Conservation (phyloP, 176 grass and related monocot species). For the Puccinellia tenuiflora region DNA sequence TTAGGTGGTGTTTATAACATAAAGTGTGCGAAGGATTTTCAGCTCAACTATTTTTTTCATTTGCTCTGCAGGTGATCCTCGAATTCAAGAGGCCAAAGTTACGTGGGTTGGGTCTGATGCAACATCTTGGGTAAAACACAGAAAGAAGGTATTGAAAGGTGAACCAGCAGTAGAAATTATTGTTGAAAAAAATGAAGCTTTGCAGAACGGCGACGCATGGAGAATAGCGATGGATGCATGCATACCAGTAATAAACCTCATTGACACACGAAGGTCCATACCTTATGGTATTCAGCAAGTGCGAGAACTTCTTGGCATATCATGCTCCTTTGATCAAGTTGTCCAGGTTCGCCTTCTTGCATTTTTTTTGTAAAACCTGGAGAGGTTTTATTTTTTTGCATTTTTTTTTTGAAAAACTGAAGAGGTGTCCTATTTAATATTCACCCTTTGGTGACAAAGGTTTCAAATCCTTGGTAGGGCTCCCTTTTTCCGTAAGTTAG, state of each 20-base stretch:
- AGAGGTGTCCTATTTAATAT: not conserved
- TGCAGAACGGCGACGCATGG: conserved; percentile 74
- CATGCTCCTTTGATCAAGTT: conserved; percentile 94
- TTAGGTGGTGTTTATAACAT: not conserved
- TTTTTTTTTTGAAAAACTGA: not conserved
- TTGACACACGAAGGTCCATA: conserved; percentile 69
- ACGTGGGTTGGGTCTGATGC: conserved; percentile 74
- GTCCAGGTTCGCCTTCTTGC: conserved; percentile 57
- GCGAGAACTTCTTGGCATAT: conserved; percentile 83
- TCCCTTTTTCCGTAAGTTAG: not conserved
- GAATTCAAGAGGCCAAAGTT: conserved; percentile 75
- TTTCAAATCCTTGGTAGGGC: not conserved
- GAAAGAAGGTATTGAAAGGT: conserved; percentile 44
- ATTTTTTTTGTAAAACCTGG: not conserved
- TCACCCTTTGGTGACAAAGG: not conserved
- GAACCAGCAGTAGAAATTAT: conserved; percentile 76
- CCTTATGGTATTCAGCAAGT: conserved; percentile 87
- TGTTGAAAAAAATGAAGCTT: conserved; percentile 53
- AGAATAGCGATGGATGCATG: conserved; percentile 81
- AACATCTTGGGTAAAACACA: conserved; percentile 63
- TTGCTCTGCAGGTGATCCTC: conserved; percentile 63
- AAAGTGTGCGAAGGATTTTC: not conserved
- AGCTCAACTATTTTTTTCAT: conserved; percentile 9
- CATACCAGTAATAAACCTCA: conserved; percentile 78
- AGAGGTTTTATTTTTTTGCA: not conserved